phyloP scores from a whole-genome alignment of 2,329 filamentous ascomycete species.

The Ustilaginoidea virens region DNA sequence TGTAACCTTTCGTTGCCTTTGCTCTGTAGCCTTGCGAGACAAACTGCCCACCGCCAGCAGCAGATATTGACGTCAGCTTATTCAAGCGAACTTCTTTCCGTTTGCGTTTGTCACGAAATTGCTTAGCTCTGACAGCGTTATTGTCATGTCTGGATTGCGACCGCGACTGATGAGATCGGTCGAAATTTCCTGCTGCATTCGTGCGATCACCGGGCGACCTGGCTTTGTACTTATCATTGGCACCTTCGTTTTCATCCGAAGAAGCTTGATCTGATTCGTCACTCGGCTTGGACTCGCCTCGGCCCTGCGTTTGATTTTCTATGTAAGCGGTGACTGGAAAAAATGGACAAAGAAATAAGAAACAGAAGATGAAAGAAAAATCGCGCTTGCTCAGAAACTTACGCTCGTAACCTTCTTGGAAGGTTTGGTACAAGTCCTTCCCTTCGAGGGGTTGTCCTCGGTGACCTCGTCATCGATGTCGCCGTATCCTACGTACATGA shows the following conservation, averaged over 20 bases:
- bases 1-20: constrained; percentile 33
- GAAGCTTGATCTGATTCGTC: constrained; percentile 9
- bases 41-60: constrained; percentile 11
- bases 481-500: constrained; percentile 44
- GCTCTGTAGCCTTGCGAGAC: constrained; percentile 6
- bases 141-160: constrained; percentile 13
- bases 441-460: constrained; percentile 17
- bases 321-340: not conserved
- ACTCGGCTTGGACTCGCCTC: constrained; percentile 11
- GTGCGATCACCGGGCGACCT: constrained; percentile 11
- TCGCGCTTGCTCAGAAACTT: constrained; percentile 8
- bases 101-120: constrained; percentile 41
- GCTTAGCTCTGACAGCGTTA: constrained; percentile 21
- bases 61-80: constrained; percentile 45
- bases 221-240: constrained; percentile 12
- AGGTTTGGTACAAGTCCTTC: constrained; percentile 20
- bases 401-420: constrained; percentile 13
- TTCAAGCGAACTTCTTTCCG: constrained; percentile 55
- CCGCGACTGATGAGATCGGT: constrained; percentile 17
- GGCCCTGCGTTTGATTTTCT: not conserved
- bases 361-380: too few relatives aligned
- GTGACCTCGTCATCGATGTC: constrained; percentile 30
- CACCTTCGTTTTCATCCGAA: constrained; percentile 10
- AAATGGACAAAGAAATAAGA: too few relatives aligned
- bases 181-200: constrained; percentile 7